Conservation (phyloP, 106 monocot genomes). For the Amphibolis antarctica region DNA sequence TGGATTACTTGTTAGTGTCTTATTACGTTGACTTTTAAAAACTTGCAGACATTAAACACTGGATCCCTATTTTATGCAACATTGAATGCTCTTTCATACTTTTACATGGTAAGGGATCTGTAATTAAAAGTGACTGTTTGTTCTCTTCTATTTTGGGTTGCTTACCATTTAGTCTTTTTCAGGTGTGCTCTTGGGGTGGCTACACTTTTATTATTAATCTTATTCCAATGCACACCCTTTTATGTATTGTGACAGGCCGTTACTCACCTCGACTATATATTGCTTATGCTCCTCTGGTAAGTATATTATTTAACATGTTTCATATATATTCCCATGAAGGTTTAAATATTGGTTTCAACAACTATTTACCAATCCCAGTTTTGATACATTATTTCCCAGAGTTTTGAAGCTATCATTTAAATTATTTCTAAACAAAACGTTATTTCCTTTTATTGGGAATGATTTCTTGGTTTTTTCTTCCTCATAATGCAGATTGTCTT, state of each 20-base stretch:
- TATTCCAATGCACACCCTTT: constrained; percentile 95
- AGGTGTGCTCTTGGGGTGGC: constrained; percentile 99
- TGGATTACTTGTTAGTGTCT: constrained; percentile 1
- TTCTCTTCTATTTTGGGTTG: no score
- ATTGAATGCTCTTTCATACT: constrained; percentile 85
- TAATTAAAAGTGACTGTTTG: background rate
- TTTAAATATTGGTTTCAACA: no score
- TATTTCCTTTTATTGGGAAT: background rate
- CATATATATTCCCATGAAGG: background rate
- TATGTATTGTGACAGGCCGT: constrained; percentile 93
- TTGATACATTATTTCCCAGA: background rate
- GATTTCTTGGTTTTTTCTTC: background rate
- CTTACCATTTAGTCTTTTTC: constrained; percentile 6
- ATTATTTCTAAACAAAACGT: background rate
- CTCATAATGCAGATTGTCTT: constrained; percentile 54
- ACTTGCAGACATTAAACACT: constrained; percentile 84
- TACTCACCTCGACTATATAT: constrained; percentile 90
- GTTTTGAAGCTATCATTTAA: background rate
- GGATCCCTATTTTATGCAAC: constrained; percentile 98
- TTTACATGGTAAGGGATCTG: constrained; percentile 75
- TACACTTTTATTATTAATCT: constrained; percentile 99
- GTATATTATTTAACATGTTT: constrained; percentile 14
- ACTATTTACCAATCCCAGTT: no score
- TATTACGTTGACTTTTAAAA: background rate
- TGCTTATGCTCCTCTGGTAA: constrained; percentile 98